Percentiles rank a stretch among this genome's conserved stretches.
Evolutionary conservation across 2,329 filamentous ascomycete genomes (phyloP).

Genomic region (Ophiostoma fasciatum): DNA sequence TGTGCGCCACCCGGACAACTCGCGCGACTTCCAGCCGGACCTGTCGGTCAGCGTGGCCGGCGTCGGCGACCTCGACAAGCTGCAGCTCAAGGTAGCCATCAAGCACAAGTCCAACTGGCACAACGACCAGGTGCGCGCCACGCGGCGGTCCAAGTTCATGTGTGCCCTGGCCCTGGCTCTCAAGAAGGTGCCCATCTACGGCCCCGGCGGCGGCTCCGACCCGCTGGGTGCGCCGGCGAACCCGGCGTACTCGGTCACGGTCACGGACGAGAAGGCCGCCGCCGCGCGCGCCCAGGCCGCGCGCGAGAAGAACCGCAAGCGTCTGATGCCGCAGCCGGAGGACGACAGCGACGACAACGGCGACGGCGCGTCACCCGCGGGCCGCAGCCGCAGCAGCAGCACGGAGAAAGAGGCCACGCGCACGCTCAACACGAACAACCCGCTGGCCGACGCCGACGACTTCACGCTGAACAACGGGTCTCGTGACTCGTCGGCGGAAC

Average conservation of each 20-base stretch:
- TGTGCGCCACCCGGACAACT: constrained; percentile 69
- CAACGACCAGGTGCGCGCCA: constrained; percentile 67
- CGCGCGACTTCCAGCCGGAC: constrained; percentile 79
- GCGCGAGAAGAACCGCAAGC: constrained; percentile 38
- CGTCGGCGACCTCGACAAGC: constrained; percentile 75
- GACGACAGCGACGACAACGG: constrained; percentile 6
- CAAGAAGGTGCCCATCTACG: constrained; percentile 74
- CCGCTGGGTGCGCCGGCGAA: constrained; percentile 52
- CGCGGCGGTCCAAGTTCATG: constrained; percentile 89
- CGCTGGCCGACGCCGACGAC: constrained; percentile 22
- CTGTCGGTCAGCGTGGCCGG: constrained; percentile 63
- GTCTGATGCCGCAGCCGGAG: constrained; percentile 40
- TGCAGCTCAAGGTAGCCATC: constrained; percentile 69
- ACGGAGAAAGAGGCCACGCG: constrained; percentile 30
- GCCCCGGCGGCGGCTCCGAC: constrained; percentile 57
- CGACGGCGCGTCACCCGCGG: constrained; percentile 7
- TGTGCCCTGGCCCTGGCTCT: constrained; percentile 77
- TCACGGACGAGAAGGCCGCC: constrained; percentile 53
- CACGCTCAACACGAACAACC: constrained; percentile 27
- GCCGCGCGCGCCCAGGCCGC: constrained; percentile 45
- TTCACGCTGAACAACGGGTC: constrained; percentile 17
- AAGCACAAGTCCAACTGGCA: constrained; percentile 89
- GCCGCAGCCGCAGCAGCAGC: constrained; percentile 15
- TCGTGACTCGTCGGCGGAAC: constrained; percentile 19
- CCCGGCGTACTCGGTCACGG: constrained; percentile 66